Evolutionary conservation across 1,284 basidiomycete genomes (phyloP).

Genomic region (Ganoderma lucidum): DNA sequence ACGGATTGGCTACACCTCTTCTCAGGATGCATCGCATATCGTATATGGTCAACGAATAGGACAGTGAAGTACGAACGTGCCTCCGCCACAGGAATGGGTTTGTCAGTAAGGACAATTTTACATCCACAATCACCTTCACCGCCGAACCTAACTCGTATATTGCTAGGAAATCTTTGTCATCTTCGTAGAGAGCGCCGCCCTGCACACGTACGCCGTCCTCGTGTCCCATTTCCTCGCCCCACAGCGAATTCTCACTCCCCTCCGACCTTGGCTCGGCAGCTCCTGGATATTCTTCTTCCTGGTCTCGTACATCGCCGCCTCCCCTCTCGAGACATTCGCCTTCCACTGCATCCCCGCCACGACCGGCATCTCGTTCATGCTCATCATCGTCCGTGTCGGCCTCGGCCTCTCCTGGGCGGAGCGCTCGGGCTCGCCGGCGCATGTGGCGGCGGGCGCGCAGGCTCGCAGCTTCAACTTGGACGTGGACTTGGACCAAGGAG

Average conservation of each 20-base stretch:
- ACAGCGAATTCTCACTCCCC: not conserved
- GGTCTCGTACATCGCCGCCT: constrained; percentile 20
- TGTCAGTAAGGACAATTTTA: too few species aligned
- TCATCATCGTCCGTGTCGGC: constrained; percentile 31
- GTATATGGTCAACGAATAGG: too few species aligned
- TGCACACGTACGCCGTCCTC: constrained; percentile 24
- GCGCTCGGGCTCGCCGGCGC: not conserved
- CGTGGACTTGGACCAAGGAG: not conserved
- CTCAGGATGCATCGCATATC: too few species aligned
- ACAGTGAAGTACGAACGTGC: too few species aligned
- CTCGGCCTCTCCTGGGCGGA: constrained; percentile 30
- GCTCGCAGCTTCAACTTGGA: not conserved
- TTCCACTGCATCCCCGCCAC: constrained; percentile 28
- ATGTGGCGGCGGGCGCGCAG: not conserved
- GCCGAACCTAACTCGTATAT: not conserved
- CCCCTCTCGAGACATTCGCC: constrained; percentile 25
- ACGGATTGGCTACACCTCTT: too few species aligned
- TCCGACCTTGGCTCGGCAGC: not conserved
- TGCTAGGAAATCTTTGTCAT: constrained; percentile 25
- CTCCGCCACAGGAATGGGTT: too few species aligned
- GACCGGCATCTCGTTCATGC: constrained; percentile 33
- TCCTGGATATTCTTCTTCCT: constrained; percentile 32
- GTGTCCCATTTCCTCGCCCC: not conserved
- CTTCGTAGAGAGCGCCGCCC: constrained; percentile 28
- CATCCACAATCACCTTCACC: too few species aligned